Evolutionary conservation across 148 eudicot species (phyloP).

Genomic region (Nyssa sinensis): DNA sequence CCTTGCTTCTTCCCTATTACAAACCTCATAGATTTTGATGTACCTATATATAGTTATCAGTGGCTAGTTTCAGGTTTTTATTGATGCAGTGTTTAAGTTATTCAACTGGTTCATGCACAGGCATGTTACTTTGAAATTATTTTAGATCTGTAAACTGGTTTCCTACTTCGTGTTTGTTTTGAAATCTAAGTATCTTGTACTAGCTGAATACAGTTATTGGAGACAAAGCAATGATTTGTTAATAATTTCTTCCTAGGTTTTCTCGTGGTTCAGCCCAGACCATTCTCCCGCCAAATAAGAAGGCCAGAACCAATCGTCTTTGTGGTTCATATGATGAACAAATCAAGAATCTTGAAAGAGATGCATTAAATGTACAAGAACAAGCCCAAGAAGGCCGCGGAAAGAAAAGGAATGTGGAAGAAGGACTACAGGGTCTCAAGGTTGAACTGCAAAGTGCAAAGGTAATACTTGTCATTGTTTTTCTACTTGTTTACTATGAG

Average conservation of each 20-base stretch:
- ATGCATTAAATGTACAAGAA: constrained; percentile 35
- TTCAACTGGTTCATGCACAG: background rate
- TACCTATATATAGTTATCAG: background rate
- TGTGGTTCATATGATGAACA: constrained; percentile 81
- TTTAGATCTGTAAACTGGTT: background rate
- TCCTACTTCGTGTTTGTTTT: background rate
- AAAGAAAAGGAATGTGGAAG: constrained; percentile 56
- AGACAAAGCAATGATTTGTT: background rate
- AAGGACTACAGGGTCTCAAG: constrained; percentile 34
- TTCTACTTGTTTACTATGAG: background rate
- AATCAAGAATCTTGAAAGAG: constrained; percentile 60
- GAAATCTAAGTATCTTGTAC: background rate
- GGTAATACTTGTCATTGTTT: constrained; percentile 37
- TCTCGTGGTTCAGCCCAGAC: constrained; percentile 83
- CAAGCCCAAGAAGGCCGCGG: constrained; percentile 42
- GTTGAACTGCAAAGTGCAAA: constrained; percentile 41
- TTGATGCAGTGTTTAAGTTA: background rate
- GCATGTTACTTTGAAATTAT: background rate
- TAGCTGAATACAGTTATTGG: background rate
- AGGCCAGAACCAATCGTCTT: constrained; percentile 56
- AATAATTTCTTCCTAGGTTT: constrained; percentile 52
- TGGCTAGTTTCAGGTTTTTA: background rate
- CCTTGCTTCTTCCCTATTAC: background rate
- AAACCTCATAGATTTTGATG: background rate
- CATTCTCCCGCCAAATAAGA: constrained; percentile 77